Conservation (phyloP, 805 yeast genomes). For the Tetrapisispora phaffii region DNA sequence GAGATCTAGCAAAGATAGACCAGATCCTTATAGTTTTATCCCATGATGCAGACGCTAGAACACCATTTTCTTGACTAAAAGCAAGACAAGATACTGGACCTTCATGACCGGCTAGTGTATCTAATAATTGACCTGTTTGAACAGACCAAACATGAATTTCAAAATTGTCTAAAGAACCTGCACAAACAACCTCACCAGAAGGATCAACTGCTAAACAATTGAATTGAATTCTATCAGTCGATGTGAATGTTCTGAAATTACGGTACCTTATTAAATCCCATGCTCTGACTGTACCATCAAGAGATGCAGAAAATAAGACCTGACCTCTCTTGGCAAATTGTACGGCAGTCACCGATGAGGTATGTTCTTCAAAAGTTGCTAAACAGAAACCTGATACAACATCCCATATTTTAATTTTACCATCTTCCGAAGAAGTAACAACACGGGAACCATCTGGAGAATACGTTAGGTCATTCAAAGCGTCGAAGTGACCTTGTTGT, state of each 20-base stretch:
- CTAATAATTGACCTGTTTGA: slow-evolving; percentile 86
- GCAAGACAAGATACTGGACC: slow-evolving; percentile 88
- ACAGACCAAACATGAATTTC: slow-evolving; percentile 96
- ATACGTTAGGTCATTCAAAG: slow-evolving; percentile 72
- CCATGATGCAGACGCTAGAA: slow-evolving; percentile 90
- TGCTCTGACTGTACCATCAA: slow-evolving; percentile 95
- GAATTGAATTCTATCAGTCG: slow-evolving; percentile 80
- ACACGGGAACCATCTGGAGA: slow-evolving; percentile 92
- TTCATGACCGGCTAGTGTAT: slow-evolving; percentile 83
- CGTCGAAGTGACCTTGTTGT: slow-evolving; percentile 95
- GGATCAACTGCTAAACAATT: slow-evolving; percentile 90
- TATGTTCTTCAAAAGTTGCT: slow-evolving; percentile 85
- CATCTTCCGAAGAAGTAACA: slow-evolving; percentile 93
- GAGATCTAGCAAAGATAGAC: slow-evolving; percentile 83
- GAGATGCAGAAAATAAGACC: slow-evolving; percentile 80
- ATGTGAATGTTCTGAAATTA: slow-evolving; percentile 90
- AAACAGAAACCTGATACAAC: slow-evolving; percentile 84
- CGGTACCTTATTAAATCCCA: slow-evolving; percentile 92
- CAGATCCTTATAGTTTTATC: slow-evolving; percentile 89
- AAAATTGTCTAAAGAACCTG: slow-evolving; percentile 82
- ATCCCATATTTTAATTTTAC: slow-evolving; percentile 95
- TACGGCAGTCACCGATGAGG: slow-evolving; percentile 78
- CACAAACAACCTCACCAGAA: slow-evolving; percentile 92
- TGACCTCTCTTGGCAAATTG: slow-evolving; percentile 84
- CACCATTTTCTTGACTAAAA: slow-evolving; percentile 68